Percentiles rank a stretch among this genome's conserved stretches.
These are phyloP conservation scores for Aspergillus homomorphus DNA, from an alignment of 495 filamentous ascomycete species.

Conservation along the genomic window DNA sequence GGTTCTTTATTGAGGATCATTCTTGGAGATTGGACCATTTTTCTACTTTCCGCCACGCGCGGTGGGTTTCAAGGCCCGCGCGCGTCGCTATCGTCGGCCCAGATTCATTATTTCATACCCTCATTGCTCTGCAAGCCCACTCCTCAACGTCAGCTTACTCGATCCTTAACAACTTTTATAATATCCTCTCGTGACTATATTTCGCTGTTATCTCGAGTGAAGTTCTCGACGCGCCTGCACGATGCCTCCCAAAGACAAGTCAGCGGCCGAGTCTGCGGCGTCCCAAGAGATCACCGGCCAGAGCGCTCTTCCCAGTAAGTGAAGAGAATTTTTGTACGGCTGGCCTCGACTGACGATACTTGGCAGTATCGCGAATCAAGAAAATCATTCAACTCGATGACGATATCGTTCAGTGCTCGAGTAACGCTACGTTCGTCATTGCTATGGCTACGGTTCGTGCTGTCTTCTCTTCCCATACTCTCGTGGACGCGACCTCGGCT, in stretches of 20 bases:
- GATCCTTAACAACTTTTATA: neutral
- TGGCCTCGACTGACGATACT: neutral
- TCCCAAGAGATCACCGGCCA: conserved; percentile 80
- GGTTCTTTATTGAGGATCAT: neutral
- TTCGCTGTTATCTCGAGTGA: neutral
- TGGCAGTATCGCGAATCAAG: conserved; percentile 81
- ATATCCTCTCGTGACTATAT: neutral
- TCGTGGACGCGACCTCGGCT: neutral
- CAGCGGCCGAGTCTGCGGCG: conserved; percentile 59
- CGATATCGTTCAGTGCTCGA: conserved; percentile 79
- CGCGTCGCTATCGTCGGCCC: conserved; percentile 18
- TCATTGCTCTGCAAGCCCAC: neutral
- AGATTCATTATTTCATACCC: conserved; percentile 8
- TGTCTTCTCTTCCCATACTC: neutral
- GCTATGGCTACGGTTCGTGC: conserved; percentile 75
- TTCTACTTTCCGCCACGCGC: conserved; percentile 9
- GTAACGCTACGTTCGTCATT: conserved; percentile 92
- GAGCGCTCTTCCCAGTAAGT: conserved; percentile 79
- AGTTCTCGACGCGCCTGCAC: conserved; percentile 6
- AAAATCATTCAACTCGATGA: conserved; percentile 88
- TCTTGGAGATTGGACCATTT: conserved; percentile 3
- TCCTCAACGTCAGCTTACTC: neutral
- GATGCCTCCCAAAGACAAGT: conserved; percentile 83
- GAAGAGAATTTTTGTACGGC: neutral
- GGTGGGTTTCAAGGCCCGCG: conserved; percentile 13